Evolutionary conservation across 805 yeast genomes (phyloP), one percentile per base, ranked within the genome.

Genomic region (Kockiozyma suomiensis): DNA sequence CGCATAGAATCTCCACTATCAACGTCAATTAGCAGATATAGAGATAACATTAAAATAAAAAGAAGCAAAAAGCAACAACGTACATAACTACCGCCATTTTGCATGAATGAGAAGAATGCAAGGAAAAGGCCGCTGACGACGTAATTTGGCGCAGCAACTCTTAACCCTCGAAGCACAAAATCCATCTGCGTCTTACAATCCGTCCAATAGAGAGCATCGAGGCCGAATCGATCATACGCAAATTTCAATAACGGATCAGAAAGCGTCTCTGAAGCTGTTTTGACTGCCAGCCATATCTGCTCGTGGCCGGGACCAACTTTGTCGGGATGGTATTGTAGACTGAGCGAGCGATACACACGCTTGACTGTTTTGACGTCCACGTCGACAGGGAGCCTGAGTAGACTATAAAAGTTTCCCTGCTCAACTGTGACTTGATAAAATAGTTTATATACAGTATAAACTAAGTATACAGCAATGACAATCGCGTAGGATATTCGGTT

Each of bases 171-270:
- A 26, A 32, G 17, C 4, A 60, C 30, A 26, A 25, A 56, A 33
- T 61, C 60, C 38, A 17, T 2, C 51, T 45, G 51, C 19, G 62
- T 42, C 42, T 26, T 53, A 42, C 58, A 42, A 5, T 53, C 54
- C 43, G 21, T 26, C 64, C 64, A 61, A 85, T 86, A 56, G 77
- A 89, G 76, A 56, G 94, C 96, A 69, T 86, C 91, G 69, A 83
- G 86, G 74, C 97, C 97, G 70, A 84, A 89, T 62, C 85, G 82
- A 74, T 92, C 97, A 71, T 92, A 93, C 2, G 85, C 71, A 46
- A 85, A 89, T 79, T 96, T 84, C 76, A 86, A 85, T 68, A 85
- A 85, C 12, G 85, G 80, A 71, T 89, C 94, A 13, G 87, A 79
- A 61, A 92, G 79, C 15, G 87, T 78, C 73, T 90, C 96, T 72